These are phyloP conservation scores for Penicillium flavigenum DNA, from an alignment of 495 filamentous ascomycete genomes.

Conservation along the genomic window DNA sequence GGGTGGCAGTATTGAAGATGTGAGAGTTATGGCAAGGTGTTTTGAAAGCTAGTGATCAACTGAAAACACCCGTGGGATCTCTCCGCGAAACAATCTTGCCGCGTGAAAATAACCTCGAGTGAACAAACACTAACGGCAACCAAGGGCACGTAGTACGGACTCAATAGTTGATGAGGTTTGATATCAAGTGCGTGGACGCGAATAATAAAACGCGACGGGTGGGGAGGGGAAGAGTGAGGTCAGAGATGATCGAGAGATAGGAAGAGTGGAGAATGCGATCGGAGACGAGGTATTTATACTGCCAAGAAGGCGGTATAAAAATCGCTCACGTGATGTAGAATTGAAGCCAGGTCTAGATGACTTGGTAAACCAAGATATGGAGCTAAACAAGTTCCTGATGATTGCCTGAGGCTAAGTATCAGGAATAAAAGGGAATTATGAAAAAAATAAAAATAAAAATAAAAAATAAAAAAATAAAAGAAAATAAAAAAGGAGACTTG, in stretches of 20 bases:
- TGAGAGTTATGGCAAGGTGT: constrained; percentile 10
- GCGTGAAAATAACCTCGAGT: constrained; percentile 13
- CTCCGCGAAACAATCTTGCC: constrained; percentile 4
- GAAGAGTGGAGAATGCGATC: constrained; percentile 52
- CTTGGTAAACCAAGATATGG: constrained; percentile 15
- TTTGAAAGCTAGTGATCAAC: constrained; percentile 14
- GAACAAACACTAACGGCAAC: constrained; percentile 20
- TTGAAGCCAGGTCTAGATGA: constrained; percentile 19
- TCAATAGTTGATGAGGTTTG: constrained; percentile 3
- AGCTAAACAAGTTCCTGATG: constrained; percentile 8
- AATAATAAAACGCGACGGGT: constrained; percentile 12
- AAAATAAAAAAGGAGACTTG: constrained; percentile 9
- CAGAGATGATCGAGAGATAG: constrained; percentile 27
- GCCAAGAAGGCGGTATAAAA: constrained; percentile 42
- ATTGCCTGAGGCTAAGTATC: constrained; percentile 23
- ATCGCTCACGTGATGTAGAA: constrained; percentile 39
- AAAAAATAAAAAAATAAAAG: neutral
- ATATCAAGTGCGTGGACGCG: constrained; percentile 9
- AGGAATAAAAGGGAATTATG: constrained; percentile 11
- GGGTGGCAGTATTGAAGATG: constrained; percentile 18
- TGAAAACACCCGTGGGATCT: constrained; percentile 7
- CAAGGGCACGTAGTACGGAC: constrained; percentile 12
- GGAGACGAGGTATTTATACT: constrained; percentile 43
- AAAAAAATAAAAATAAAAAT: constrained; percentile 13
- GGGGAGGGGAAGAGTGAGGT: constrained; percentile 12